Percentiles rank a stretch among this genome's conserved stretches.
Conservation (phyloP, 768 basidiomycete species). For the Hemileccinum rubropunctum region DNA sequence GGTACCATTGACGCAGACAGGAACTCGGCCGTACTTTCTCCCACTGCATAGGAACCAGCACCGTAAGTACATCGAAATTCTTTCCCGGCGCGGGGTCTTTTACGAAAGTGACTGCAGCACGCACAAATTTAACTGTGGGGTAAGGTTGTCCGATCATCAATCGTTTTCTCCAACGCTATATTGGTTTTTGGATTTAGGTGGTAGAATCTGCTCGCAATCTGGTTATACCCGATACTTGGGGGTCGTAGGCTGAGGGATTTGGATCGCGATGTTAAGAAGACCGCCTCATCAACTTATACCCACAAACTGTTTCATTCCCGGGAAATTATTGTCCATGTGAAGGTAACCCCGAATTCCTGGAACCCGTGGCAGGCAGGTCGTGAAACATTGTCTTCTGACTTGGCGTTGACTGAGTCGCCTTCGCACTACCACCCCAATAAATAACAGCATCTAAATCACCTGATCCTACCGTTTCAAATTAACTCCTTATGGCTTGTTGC, state of each 20-base stretch:
- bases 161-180: not conserved
- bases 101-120: not conserved
- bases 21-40: too few species aligned
- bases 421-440: constrained; percentile 1
- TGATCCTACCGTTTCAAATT: constrained; percentile 9
- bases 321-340: constrained; percentile 2
- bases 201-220: too few species aligned
- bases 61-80: not conserved
- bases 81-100: not conserved
- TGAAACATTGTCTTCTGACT: not conserved
- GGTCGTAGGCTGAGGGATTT: too few species aligned
- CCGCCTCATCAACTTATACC: not conserved
- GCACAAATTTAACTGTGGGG: constrained; percentile 3
- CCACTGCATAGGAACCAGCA: not conserved
- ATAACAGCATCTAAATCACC: constrained; percentile 8
- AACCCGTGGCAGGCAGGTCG: not conserved
- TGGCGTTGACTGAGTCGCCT: not conserved
- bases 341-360: not conserved
- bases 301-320: not conserved
- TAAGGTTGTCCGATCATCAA: not conserved
- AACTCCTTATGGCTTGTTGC: too few species aligned
- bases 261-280: not conserved
- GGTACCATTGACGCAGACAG: too few species aligned
- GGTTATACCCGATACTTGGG: too few species aligned
- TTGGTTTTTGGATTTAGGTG: not conserved